phyloP scores from a whole-genome alignment of 2,329 filamentous ascomycete genomes.

The Stemphylium beticola region DNA sequence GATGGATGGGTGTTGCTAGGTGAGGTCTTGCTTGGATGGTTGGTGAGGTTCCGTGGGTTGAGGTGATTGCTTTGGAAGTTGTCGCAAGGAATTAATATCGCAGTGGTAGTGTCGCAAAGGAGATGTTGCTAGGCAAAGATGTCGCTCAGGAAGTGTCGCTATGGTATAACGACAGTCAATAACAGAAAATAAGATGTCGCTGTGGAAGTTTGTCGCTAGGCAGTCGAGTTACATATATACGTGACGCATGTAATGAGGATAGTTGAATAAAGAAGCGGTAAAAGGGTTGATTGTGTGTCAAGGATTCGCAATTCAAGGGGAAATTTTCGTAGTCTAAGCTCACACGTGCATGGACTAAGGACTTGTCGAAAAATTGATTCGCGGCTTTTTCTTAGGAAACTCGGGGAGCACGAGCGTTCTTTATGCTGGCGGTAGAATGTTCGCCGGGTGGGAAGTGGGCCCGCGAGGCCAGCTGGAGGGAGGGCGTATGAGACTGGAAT shows the following conservation, averaged over 20 bases:
- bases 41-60: not conserved
- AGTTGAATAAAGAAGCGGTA: constrained; percentile 19
- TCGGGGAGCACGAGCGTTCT: constrained; percentile 29
- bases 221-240: constrained; percentile 26
- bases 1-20: constrained; percentile 2
- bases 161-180: constrained; percentile 16
- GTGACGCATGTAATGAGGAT: constrained; percentile 18
- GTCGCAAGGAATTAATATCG: constrained; percentile 12
- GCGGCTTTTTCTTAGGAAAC: constrained; percentile 15
- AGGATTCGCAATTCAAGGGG: constrained; percentile 24
- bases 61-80: constrained; percentile 1
- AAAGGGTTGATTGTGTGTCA: constrained; percentile 22
- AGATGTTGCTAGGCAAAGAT: constrained; percentile 12
- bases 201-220: constrained; percentile 25
- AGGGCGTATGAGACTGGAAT: constrained; percentile 5
- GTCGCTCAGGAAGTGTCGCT: constrained; percentile 26
- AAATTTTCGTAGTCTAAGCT: constrained; percentile 22
- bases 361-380: constrained; percentile 9
- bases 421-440: constrained; percentile 26
- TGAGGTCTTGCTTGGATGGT: not conserved
- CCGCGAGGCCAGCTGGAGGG: constrained; percentile 11
- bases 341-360: constrained; percentile 16
- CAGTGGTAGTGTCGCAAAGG: constrained; percentile 13
- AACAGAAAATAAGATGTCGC: constrained; percentile 15
- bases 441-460: constrained; percentile 15